Evolutionary conservation across 2,329 filamentous ascomycete species (phyloP).

Genomic region (Nothophaeocryptopus gaeumannii): DNA sequence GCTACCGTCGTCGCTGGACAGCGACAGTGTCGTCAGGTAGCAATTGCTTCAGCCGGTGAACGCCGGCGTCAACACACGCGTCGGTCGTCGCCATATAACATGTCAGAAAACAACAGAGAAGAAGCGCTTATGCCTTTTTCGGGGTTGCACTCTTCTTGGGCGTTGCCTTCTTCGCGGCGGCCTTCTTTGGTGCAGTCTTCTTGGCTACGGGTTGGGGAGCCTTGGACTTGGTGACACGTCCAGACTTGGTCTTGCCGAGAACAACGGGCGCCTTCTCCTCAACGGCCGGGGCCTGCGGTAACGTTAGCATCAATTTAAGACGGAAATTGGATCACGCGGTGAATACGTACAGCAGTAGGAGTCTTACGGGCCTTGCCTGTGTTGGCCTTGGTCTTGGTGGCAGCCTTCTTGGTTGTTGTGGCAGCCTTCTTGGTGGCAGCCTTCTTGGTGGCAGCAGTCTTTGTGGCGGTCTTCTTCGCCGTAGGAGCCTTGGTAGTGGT

Average conservation of each 20-base stretch:
- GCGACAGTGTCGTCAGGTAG: background rate
- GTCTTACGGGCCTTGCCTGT: conserved; percentile 47
- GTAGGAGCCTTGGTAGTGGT: conserved; percentile 35
- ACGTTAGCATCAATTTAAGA: conserved; percentile 17
- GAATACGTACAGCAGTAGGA: conserved; percentile 31
- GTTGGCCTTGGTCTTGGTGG: conserved; percentile 45
- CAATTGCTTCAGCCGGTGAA: conserved; percentile 7
- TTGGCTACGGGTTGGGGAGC: conserved; percentile 48
- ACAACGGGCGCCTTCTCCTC: conserved; percentile 65
- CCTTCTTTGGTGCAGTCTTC: conserved; percentile 40
- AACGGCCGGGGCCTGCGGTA: conserved; percentile 59
- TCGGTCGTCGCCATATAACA: conserved; percentile 6
- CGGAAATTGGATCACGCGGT: background rate
- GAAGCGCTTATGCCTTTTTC: conserved; percentile 29
- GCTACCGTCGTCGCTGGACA: conserved; percentile 2
- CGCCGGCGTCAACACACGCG: conserved; percentile 14
- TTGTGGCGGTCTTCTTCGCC: conserved; percentile 42
- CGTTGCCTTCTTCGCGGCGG: conserved; percentile 40
- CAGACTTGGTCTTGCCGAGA: conserved; percentile 79
- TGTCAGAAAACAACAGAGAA: conserved; percentile 8
- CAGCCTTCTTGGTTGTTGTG: conserved; percentile 46
- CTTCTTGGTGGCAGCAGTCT: conserved; percentile 48
- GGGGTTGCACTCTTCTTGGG: conserved; percentile 46
- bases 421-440: conserved; percentile 43
- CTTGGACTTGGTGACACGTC: conserved; percentile 72